Conservation (phyloP, 768 basidiomycete species). For the Hericium alpestre region DNA sequence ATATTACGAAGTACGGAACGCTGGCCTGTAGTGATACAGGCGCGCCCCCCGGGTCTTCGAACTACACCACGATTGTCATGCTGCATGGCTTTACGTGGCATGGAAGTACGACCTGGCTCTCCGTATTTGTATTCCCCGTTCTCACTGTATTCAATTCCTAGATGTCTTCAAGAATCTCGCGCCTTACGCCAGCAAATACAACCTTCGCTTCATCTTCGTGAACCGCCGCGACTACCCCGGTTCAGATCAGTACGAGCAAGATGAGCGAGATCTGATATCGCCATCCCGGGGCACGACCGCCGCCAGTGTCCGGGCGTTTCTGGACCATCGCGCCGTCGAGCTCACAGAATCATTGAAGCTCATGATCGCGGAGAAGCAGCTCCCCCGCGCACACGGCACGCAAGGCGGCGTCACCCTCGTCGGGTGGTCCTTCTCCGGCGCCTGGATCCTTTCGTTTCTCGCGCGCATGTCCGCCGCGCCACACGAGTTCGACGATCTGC, state of each 20-base stretch:
- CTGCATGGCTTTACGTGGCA: conserved; percentile 8
- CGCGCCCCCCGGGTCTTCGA: not conserved
- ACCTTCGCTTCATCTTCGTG: conserved; percentile 11
- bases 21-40: not conserved
- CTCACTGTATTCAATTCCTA: not conserved
- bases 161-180: not conserved
- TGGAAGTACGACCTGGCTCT: not conserved
- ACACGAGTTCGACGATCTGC: not conserved
- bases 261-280: conserved; percentile 6
- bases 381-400: not conserved
- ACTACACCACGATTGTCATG: conserved; percentile 6
- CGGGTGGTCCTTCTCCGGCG: not conserved
- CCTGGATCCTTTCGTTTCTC: not conserved
- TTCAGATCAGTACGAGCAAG: conserved; percentile 5
- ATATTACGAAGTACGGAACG: not conserved
- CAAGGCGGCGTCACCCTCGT: not conserved
- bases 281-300: not conserved
- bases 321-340: not conserved
- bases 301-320: not conserved
- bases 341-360: not conserved
- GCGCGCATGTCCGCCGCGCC: not conserved
- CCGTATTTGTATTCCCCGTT: not conserved
- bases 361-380: not conserved
- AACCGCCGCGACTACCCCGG: conserved; percentile 16
- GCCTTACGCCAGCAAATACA: conserved; percentile 5